A percentile compares a stretch with the other conserved stretches of the same genome.
phyloP scores from a whole-genome alignment of 1,284 basidiomycete genomes.

The Hemileia vastatrix region DNA sequence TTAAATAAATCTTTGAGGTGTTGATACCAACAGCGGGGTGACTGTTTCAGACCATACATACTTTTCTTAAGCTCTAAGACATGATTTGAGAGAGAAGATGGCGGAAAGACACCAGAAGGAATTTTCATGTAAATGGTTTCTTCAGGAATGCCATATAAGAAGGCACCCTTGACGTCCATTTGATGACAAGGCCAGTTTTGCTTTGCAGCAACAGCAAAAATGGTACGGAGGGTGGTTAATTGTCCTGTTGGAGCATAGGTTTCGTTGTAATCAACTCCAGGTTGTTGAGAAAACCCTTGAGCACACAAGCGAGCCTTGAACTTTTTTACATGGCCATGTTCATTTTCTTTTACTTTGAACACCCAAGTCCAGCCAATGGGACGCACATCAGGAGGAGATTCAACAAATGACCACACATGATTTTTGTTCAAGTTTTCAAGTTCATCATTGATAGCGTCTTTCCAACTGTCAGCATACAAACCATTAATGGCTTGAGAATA shows the following conservation, averaged over 20 bases:
- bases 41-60: not conserved
- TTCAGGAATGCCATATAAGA: not conserved
- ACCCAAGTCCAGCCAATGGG: not conserved
- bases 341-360: not conserved
- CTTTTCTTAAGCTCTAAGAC: not conserved
- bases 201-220: not conserved
- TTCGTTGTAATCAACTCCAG: not conserved
- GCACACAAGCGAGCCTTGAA: constrained; percentile 1
- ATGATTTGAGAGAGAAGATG: no score
- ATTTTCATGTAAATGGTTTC: not conserved
- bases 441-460: no score
- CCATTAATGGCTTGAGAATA: no score
- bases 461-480: no score
- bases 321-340: not conserved
- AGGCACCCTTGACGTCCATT: not conserved
- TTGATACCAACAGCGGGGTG: not conserved
- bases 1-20: not conserved
- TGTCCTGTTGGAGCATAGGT: constrained; percentile 1
- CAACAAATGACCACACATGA: no score
- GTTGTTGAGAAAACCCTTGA: not conserved
- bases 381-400: no score
- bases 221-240: not conserved
- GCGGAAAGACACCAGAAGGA: no score
- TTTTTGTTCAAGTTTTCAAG: no score
- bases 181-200: not conserved